A percentile compares a stretch with the other conserved stretches of the same genome.
Evolutionary conservation across 257 asterid genomes (phyloP).

Genomic region (Nicotiana noctiflora): DNA sequence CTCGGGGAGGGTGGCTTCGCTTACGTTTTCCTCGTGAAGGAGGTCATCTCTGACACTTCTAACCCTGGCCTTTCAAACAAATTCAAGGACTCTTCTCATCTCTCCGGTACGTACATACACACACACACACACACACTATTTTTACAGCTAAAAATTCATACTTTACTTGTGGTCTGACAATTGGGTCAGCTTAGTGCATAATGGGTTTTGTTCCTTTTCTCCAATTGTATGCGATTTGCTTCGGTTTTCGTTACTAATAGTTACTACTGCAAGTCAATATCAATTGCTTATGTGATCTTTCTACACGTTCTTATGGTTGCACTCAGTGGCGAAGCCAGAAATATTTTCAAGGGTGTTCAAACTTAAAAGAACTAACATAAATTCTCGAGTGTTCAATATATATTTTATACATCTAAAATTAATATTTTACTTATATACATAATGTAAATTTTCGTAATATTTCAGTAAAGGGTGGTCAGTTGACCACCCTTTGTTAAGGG

Average conservation of each 20-base stretch:
- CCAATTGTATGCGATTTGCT: background rate
- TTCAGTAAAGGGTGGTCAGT: too few species aligned
- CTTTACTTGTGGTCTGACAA: conserved; percentile 20
- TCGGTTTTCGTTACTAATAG: background rate
- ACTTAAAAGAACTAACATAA: too few species aligned
- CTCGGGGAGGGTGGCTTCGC: conserved; percentile 99
- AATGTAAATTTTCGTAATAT: too few species aligned
- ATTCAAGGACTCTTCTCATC: conserved; percentile 71
- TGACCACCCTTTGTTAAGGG: too few species aligned
- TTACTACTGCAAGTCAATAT: background rate
- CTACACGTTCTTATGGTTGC: background rate
- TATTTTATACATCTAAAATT: too few species aligned
- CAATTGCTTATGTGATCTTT: background rate
- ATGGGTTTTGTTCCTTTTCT: background rate
- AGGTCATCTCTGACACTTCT: conserved; percentile 64
- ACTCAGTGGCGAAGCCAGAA: too few species aligned
- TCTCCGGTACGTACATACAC: conserved; percentile 51
- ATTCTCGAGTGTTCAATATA: too few species aligned
- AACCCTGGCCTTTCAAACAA: conserved; percentile 59
- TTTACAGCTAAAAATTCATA: background rate
- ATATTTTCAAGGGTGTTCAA: too few species aligned
- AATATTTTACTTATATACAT: too few species aligned
- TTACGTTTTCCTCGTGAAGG: conserved; percentile 83
- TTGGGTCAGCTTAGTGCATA: background rate
- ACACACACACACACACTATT: background rate